Conservation (phyloP, 805 yeast species). For the Candida tibetensis region DNA sequence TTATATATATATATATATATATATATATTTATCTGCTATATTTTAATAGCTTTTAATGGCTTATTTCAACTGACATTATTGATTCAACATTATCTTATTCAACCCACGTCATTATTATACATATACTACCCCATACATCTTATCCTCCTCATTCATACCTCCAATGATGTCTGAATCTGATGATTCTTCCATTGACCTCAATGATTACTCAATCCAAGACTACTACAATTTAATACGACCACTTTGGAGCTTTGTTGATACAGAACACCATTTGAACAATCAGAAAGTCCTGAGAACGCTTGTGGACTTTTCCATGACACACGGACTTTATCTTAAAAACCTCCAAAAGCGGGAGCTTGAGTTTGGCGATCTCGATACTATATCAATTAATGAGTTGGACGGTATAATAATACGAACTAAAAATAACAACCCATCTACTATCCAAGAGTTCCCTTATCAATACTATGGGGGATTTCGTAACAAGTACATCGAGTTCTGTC, state of each 20-base stretch:
- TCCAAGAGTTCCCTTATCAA: slow-evolving; percentile 3
- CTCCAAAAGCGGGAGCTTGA: slow-evolving; percentile 24
- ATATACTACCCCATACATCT: no score
- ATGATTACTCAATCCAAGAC: slow-evolving; percentile 17
- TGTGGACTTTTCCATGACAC: slow-evolving; percentile 24
- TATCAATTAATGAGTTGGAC: slow-evolving; percentile 1
- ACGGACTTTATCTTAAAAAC: slow-evolving; percentile 18
- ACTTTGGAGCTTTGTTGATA: slow-evolving; percentile 13
- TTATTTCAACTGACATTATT: no score
- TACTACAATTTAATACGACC: slow-evolving; percentile 18
- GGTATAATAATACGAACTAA: slow-evolving; percentile 6
- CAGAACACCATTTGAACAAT: slow-evolving; percentile 13
- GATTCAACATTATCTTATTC: no score
- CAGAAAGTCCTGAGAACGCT: slow-evolving; percentile 24
- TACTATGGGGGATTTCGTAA: slow-evolving; percentile 22
- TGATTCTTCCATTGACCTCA: slow-evolving; percentile 13
- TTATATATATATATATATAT: no score
- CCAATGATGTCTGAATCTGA: slow-evolving; percentile 19
- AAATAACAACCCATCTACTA: slow-evolving; percentile 1
- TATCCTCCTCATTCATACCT: no score
- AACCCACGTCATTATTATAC: no score
- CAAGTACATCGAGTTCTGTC: slow-evolving; percentile 25
- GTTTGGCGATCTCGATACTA: slow-evolving; percentile 16
- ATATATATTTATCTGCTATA: no score
- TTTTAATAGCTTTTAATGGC: no score